Evolutionary conservation across 2,329 filamentous ascomycete species (phyloP), one percentile per base, ranked within the genome.

Genomic region (Aspergillus amoenus): DNA sequence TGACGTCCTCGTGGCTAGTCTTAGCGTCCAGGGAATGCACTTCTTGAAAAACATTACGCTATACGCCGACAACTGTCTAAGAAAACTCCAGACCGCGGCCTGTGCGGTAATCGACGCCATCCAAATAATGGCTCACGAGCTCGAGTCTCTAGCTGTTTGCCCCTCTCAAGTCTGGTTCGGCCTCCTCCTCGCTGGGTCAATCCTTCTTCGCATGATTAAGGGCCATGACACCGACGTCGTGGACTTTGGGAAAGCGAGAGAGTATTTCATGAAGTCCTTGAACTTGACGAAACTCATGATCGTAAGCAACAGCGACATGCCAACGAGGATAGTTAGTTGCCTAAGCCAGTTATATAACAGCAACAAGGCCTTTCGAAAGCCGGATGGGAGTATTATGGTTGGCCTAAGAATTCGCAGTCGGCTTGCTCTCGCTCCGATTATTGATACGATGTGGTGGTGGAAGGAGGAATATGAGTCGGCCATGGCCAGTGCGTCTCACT

Each of bases 361-460:
- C 62, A 68, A 47, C 50, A 77, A 68, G 56, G 74, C 69, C 8
- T 78, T 77, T 58, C 71, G 70, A 22, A 74, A 70, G 46, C 44
- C 70, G 1, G 75, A 78, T 55, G 75, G 75, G 0, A 64, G 66
- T 2, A 70, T 73, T 47, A 70, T 68, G 17, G 64, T 68, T 0
- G 60, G 66, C 1, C 64, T 78, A n/a, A 66, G 75, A 5, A 74
- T 78, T 30, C 70, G 76, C 12, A 74, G 73, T 54, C 73, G 76
- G 11, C 60, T 78, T 12, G 67, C 67, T 0, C 64, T 75, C 6
- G 73, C 74, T 54, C 66, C 69, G 8, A 64, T 77, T 5, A 61
- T 77, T 17, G 76, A 78, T 60, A 61, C 69, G 11, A 66, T 76
- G 21, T 76, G 74, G 67, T 78, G 76, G 76, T 78, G 74, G 74